Conservation (phyloP, 2,329 filamentous ascomycete genomes). For the Polychaeton citri region DNA sequence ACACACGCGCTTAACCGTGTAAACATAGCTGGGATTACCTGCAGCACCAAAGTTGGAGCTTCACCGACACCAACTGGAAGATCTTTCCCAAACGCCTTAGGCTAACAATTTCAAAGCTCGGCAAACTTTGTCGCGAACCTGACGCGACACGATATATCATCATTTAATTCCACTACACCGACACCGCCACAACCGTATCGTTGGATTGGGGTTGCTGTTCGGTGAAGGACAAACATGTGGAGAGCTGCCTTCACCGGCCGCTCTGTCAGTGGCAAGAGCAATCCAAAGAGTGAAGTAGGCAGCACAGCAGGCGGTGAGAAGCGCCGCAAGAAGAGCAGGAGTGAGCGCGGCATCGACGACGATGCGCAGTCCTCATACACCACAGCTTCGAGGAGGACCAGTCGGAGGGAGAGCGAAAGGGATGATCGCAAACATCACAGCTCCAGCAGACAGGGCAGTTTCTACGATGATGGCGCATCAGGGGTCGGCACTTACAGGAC, state of each 20-base stretch:
- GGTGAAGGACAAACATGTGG: conserved; percentile 22
- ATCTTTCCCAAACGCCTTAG: no score
- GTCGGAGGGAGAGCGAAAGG: conserved; percentile 9
- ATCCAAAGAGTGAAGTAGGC: conserved; percentile 4
- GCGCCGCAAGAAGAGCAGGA: conserved; percentile 13
- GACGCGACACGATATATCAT: no score
- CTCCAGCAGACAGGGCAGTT: conserved; percentile 3
- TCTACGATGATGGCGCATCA: not conserved
- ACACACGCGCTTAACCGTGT: no score
- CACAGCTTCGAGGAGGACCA: conserved; percentile 22
- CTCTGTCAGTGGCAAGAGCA: conserved; percentile 16
- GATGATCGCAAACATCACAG: conserved; percentile 3
- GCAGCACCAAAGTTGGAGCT: no score
- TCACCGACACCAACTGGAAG: no score
- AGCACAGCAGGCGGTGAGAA: conserved; percentile 1
- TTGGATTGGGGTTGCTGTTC: no score
- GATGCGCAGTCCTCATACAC: conserved; percentile 22
- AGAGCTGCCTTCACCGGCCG: conserved; percentile 22
- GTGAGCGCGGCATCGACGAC: conserved; percentile 12
- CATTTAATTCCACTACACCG: no score
- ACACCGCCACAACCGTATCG: no score
- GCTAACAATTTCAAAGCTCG: no score
- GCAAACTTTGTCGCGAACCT: no score
- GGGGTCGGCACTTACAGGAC: conserved; percentile 1
- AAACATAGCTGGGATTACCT: no score